These are phyloP conservation scores for Suhomyces panamericanus DNA, from an alignment of 1,139 yeast species.

Conservation along the genomic window DNA sequence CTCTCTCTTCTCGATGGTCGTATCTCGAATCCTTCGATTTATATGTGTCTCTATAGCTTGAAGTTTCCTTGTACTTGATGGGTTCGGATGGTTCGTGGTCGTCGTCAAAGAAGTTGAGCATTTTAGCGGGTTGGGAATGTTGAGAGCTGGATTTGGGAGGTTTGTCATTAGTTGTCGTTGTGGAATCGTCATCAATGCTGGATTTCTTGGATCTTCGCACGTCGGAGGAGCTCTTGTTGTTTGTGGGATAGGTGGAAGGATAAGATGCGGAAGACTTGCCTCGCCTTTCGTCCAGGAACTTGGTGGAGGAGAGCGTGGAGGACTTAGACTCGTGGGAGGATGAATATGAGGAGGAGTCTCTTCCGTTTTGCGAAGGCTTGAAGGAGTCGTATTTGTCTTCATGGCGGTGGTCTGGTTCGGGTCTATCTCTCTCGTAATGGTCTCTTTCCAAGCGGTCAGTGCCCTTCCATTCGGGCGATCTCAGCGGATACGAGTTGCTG, in stretches of 20 bases:
- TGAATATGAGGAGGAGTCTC: neutral
- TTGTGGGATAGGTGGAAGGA: conserved; percentile 5
- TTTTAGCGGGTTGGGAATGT: conserved; percentile 12
- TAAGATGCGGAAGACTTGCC: conserved; percentile 7
- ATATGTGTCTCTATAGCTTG: neutral
- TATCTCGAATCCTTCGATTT: neutral
- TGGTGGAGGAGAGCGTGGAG: conserved; percentile 8
- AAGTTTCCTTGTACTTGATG: neutral
- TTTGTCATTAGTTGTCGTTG: conserved; percentile 8
- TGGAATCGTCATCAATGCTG: neutral
- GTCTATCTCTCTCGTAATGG: neutral
- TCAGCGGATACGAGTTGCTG: conserved; percentile 5
- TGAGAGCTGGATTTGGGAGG: neutral
- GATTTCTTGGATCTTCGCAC: conserved; percentile 3
- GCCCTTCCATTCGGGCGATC: conserved; percentile 11
- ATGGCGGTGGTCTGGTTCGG: neutral
- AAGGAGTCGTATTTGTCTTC: conserved; percentile 7
- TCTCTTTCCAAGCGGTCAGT: neutral
- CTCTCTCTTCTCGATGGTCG: neutral
- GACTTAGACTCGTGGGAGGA: conserved; percentile 1
- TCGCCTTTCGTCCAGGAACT: conserved; percentile 13
- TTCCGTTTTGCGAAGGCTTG: conserved; percentile 1
- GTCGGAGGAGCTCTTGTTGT: conserved; percentile 1
- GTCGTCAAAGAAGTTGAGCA: conserved; percentile 19
- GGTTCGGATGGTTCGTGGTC: conserved; percentile 10